phyloP scores from a whole-genome alignment of 495 filamentous ascomycete species.

The Neurospora sp. region DNA sequence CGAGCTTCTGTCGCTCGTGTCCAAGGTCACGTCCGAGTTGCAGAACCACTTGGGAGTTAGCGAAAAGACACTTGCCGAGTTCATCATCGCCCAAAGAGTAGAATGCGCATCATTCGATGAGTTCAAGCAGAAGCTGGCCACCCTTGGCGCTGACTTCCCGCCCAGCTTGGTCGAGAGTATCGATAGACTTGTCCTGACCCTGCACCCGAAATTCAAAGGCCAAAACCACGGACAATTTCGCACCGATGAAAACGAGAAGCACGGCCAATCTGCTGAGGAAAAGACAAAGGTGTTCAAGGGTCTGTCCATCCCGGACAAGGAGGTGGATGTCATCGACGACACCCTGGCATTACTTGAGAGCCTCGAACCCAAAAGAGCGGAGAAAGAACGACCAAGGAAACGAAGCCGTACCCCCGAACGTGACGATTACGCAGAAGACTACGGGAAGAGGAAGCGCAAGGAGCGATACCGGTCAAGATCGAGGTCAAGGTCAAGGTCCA shows the following conservation, averaged over 20 bases:
- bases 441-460: slow-evolving; percentile 30
- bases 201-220: slow-evolving; percentile 79
- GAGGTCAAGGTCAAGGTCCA: slow-evolving; percentile 48
- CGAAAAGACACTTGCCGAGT: slow-evolving; percentile 93
- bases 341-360: slow-evolving; percentile 86
- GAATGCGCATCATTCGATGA: slow-evolving; percentile 57
- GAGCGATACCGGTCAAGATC: slow-evolving; percentile 36
- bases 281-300: slow-evolving; percentile 83
- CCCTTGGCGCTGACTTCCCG: slow-evolving; percentile 77
- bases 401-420: slow-evolving; percentile 56
- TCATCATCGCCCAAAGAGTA: slow-evolving; percentile 80
- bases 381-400: slow-evolving; percentile 45
- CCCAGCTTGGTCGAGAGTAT: slow-evolving; percentile 83
- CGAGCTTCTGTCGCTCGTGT: slow-evolving; percentile 87
- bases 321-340: slow-evolving; percentile 71
- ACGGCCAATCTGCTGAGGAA: slow-evolving; percentile 34
- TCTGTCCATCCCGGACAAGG: slow-evolving; percentile 76
- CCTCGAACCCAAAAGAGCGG: slow-evolving; percentile 57
- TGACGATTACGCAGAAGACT: slow-evolving; percentile 42
- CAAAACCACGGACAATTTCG: slow-evolving; percentile 27
- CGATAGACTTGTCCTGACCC: slow-evolving; percentile 74
- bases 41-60: slow-evolving; percentile 87
- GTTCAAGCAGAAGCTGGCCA: slow-evolving; percentile 60
- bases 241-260: slow-evolving; percentile 33
- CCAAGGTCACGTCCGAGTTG: slow-evolving; percentile 87